Conservation (phyloP, 371 early-diverging fungal genomes). For the Apophysomyces sp. region DNA sequence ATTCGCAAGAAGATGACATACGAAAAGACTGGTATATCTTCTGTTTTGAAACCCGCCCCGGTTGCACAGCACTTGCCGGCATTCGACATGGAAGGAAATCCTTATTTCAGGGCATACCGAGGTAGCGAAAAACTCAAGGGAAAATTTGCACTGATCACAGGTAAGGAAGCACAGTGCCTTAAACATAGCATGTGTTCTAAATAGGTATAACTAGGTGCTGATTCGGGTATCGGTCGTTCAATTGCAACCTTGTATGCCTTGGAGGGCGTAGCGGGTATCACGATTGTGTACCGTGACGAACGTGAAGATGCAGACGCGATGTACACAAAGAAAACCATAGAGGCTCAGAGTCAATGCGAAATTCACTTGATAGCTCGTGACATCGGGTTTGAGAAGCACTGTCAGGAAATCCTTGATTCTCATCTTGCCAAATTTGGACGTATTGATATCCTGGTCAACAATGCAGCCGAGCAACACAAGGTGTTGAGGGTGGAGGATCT, state of each 20-base stretch:
- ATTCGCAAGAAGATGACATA: slow-evolving; percentile 43
- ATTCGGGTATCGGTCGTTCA: slow-evolving; percentile 49
- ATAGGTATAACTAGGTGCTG: slow-evolving; percentile 28
- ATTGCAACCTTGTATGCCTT: slow-evolving; percentile 48
- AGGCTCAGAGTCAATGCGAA: slow-evolving; percentile 41
- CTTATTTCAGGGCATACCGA: slow-evolving; percentile 38
- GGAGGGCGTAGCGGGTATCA: slow-evolving; percentile 49
- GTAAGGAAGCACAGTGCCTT: slow-evolving; percentile 8
- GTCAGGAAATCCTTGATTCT: slow-evolving; percentile 43
- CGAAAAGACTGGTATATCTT: slow-evolving; percentile 45
- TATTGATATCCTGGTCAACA: slow-evolving; percentile 63
- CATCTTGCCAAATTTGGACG: slow-evolving; percentile 47
- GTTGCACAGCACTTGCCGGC: slow-evolving; percentile 46
- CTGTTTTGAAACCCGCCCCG: slow-evolving; percentile 47
- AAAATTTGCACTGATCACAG: slow-evolving; percentile 47
- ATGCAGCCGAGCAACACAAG: slow-evolving; percentile 62
- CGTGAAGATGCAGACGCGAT: slow-evolving; percentile 48
- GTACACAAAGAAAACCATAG: slow-evolving; percentile 47
- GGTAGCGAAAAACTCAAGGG: slow-evolving; percentile 46
- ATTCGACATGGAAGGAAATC: slow-evolving; percentile 37
- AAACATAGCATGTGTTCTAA: background rate
- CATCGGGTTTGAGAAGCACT: slow-evolving; percentile 44
- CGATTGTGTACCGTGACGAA: slow-evolving; percentile 52
- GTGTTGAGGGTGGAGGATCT: slow-evolving; percentile 38
- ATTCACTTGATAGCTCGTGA: slow-evolving; percentile 48